phyloP scores from a whole-genome alignment of 176 grass and related monocot species.

The Aegilops tauschii region DNA sequence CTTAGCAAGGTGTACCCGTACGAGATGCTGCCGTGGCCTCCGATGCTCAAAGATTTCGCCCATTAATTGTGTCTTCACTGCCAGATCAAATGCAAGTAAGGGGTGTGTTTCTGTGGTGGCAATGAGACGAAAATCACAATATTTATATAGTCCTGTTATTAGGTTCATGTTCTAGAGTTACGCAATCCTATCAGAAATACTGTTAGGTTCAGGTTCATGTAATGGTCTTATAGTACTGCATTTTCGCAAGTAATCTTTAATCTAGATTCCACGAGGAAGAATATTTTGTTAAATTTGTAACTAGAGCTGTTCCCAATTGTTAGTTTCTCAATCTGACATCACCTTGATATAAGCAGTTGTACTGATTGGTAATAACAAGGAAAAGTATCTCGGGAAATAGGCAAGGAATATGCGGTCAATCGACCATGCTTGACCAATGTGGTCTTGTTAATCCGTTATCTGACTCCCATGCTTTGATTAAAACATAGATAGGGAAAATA shows the following conservation, averaged over 20 bases:
- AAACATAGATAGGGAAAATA: too few species aligned
- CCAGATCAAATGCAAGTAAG: neutral
- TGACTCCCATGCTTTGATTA: too few species aligned
- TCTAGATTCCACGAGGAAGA: too few species aligned
- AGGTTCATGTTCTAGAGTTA: neutral
- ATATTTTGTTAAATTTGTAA: neutral
- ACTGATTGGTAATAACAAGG: too few species aligned
- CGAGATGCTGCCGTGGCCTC: slow-evolving; percentile 33
- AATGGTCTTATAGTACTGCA: neutral
- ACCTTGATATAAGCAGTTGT: neutral
- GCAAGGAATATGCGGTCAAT: too few species aligned
- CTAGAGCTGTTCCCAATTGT: neutral
- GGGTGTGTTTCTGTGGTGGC: neutral
- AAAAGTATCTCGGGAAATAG: too few species aligned
- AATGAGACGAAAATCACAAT: neutral
- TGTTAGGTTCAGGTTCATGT: neutral
- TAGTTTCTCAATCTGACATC: neutral
- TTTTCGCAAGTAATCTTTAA: neutral
- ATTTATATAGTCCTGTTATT: neutral
- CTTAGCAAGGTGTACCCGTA: slow-evolving; percentile 15
- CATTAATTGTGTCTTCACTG: neutral
- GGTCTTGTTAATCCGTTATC: too few species aligned
- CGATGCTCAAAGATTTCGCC: neutral
- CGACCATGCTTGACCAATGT: too few species aligned
- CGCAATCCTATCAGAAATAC: neutral